phyloP scores from a whole-genome alignment of 1,284 basidiomycete species.

The Cutaneotrichosporon mucoides region DNA sequence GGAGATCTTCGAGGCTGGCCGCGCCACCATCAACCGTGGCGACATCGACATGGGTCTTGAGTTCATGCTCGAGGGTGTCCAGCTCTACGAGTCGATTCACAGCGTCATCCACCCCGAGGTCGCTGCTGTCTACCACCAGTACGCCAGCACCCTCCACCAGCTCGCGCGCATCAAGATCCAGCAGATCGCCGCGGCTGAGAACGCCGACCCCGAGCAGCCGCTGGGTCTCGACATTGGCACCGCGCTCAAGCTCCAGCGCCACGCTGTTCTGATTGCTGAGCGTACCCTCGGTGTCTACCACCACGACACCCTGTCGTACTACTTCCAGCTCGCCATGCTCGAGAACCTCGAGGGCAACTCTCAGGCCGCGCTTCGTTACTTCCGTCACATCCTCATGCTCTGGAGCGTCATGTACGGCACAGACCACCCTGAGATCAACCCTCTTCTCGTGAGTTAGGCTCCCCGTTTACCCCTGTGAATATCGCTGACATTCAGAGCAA shows the following conservation, averaged over 20 bases:
- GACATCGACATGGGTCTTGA: constrained; percentile 54
- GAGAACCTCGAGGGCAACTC: constrained; percentile 51
- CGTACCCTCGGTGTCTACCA: constrained; percentile 56
- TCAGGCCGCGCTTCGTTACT: constrained; percentile 51
- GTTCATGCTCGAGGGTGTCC: constrained; percentile 55
- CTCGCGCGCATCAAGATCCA: constrained; percentile 48
- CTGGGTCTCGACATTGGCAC: constrained; percentile 49
- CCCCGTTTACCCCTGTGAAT: too few relatives aligned
- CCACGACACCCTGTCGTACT: constrained; percentile 55
- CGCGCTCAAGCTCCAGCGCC: constrained; percentile 54
- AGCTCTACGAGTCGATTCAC: constrained; percentile 57
- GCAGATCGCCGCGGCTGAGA: constrained; percentile 38
- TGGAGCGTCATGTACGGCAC: constrained; percentile 55
- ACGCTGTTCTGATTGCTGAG: constrained; percentile 57
- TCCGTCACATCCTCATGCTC: constrained; percentile 54
- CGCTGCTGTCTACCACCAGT: constrained; percentile 54
- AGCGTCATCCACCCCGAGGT: constrained; percentile 58
- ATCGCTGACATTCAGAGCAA: constrained; percentile 39
- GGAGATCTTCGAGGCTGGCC: constrained; percentile 56
- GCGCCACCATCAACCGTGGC: constrained; percentile 53
- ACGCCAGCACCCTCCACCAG: constrained; percentile 52
- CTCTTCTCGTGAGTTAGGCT: constrained; percentile 51
- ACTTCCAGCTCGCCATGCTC: constrained; percentile 57
- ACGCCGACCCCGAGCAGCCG: constrained; percentile 41
- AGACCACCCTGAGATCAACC: constrained; percentile 53